Percentiles rank a stretch among this genome's conserved stretches.
phyloP scores from a whole-genome alignment of 306 rosid genomes.

The Crotalaria pallida region DNA sequence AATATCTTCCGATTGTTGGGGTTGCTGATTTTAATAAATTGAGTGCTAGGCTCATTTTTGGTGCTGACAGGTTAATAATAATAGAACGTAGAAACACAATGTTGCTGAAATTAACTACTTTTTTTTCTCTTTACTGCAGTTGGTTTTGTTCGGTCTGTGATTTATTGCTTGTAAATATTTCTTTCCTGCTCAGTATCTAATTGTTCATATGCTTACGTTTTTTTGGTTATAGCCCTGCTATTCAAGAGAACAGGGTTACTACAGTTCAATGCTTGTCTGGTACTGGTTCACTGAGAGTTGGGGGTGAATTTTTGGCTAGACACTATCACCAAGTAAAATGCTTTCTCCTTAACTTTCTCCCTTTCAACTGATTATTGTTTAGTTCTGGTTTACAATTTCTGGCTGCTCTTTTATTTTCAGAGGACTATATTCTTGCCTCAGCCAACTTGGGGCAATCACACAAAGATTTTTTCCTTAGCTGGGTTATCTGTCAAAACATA shows the following conservation, averaged over 20 bases:
- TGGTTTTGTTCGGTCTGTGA: background rate
- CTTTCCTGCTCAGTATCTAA: background rate
- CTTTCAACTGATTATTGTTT: background rate
- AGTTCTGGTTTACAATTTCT: background rate
- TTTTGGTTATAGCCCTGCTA: slow-evolving; percentile 65
- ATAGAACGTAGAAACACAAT: background rate
- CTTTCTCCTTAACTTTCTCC: slow-evolving; percentile 7
- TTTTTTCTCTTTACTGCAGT: too few relatives aligned
- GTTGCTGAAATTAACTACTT: background rate
- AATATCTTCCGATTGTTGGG: slow-evolving; percentile 86
- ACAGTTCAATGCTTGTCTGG: slow-evolving; percentile 97
- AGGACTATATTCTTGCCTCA: slow-evolving; percentile 73
- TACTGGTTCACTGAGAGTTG: slow-evolving; percentile 96
- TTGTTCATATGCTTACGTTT: background rate
- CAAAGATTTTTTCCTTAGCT: slow-evolving; percentile 69
- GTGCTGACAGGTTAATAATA: slow-evolving; percentile 71
- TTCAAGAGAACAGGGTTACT: slow-evolving; percentile 75
- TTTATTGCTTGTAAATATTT: background rate
- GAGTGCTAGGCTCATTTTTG: slow-evolving; percentile 92
- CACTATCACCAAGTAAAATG: slow-evolving; percentile 84
- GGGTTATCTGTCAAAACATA: slow-evolving; percentile 80
- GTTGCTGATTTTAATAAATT: slow-evolving; percentile 80
- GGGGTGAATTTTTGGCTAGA: slow-evolving; percentile 90
- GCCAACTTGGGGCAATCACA: slow-evolving; percentile 99
- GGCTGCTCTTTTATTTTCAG: slow-evolving; percentile 35